Conservation (phyloP, 2,329 filamentous ascomycete genomes). For the Clarireedia monteithiana region DNA sequence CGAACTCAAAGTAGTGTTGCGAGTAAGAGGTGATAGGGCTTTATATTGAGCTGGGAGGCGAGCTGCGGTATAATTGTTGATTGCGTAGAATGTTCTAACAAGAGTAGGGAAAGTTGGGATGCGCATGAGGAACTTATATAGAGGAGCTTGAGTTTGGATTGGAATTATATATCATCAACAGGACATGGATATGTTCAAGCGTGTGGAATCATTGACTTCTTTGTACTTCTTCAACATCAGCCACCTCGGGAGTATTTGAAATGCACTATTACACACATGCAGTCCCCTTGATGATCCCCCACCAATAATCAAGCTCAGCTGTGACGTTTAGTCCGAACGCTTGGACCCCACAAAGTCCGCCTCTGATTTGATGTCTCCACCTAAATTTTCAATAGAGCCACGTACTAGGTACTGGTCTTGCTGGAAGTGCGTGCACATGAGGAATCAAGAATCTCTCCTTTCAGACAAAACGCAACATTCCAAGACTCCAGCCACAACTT, state of each 20-base stretch:
- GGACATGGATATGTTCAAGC: neutral
- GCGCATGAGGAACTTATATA: slow-evolving; percentile 37
- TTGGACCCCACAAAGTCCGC: neutral
- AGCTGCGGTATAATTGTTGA: slow-evolving; percentile 36
- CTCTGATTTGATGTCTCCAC: neutral
- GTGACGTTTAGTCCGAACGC: neutral
- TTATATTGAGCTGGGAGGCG: slow-evolving; percentile 22
- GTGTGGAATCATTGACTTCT: neutral
- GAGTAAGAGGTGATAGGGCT: slow-evolving; percentile 30
- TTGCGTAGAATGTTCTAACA: slow-evolving; percentile 37
- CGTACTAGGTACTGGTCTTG: neutral
- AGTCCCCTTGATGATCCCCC: neutral
- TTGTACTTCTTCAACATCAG: neutral
- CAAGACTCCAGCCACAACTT: neutral
- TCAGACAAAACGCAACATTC: neutral
- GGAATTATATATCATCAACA: neutral
- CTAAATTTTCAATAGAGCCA: neutral
- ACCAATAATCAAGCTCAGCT: neutral
- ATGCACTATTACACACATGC: neutral
- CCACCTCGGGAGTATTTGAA: neutral
- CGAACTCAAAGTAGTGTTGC: slow-evolving; percentile 41
- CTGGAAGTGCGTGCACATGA: neutral
- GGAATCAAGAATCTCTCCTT: neutral
- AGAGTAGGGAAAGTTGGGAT: slow-evolving; percentile 40
- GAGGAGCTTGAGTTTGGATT: slow-evolving; percentile 1